Evolutionary conservation across 331 rosid genomes (phyloP).

Genomic region (Malus hybrid): DNA sequence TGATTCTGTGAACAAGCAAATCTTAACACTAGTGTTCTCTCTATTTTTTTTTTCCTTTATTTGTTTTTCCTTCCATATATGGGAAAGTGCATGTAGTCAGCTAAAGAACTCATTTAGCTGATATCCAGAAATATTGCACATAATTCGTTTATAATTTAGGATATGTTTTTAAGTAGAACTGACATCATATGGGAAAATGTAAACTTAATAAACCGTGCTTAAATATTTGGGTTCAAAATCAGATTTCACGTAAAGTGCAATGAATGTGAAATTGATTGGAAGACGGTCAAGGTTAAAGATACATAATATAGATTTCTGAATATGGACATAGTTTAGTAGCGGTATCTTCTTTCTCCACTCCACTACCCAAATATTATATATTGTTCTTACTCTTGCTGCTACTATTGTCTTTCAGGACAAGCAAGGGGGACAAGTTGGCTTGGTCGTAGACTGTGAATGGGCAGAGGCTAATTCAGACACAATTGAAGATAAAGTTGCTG

Average conservation of each 20-base stretch:
- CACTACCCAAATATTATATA: not conserved
- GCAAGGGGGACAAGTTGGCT: slow-evolving; percentile 81
- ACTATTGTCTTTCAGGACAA: slow-evolving; percentile 37
- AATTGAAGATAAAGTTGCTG: slow-evolving; percentile 66
- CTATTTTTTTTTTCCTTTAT: not conserved
- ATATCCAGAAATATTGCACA: not conserved
- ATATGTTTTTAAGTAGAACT: not conserved
- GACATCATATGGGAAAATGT: not conserved
- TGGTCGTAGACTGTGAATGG: slow-evolving; percentile 87
- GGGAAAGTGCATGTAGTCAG: not conserved
- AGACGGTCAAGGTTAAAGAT: too few relatives aligned
- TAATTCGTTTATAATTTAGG: not conserved
- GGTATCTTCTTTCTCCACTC: not conserved
- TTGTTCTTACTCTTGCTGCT: slow-evolving; percentile 9
- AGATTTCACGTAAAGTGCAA: not conserved
- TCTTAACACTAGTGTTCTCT: not conserved
- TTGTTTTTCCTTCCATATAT: not conserved
- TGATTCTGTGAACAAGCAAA: not conserved
- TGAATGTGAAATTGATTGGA: too few relatives aligned
- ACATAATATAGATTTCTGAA: not conserved
- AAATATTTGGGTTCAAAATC: not conserved
- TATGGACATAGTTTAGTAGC: not conserved
- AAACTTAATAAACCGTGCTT: not conserved
- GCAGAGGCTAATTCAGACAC: slow-evolving; percentile 79
- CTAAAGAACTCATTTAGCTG: not conserved